Evolutionary conservation across 2,329 filamentous ascomycete species (phyloP).

Genomic region (Epichloe scottii): DNA sequence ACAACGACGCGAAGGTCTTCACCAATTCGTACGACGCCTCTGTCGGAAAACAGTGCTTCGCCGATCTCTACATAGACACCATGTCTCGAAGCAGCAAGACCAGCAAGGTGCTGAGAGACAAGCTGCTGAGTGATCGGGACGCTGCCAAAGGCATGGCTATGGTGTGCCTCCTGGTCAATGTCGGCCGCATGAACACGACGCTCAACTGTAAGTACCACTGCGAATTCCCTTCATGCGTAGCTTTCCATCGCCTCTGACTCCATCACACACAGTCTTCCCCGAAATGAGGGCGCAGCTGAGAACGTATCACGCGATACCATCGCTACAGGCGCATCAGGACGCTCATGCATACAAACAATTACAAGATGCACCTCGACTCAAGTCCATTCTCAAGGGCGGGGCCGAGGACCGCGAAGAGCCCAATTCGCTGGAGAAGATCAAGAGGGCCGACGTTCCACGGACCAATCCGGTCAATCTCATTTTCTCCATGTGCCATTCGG

Average conservation of each 20-base stretch:
- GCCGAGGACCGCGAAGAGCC: constrained; percentile 85
- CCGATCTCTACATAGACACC: constrained; percentile 94
- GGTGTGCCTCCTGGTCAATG: constrained; percentile 94
- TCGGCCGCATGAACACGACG: constrained; percentile 97
- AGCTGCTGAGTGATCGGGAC: constrained; percentile 80
- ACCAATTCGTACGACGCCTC: constrained; percentile 74
- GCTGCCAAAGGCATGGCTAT: constrained; percentile 98
- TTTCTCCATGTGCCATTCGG: constrained; percentile 83
- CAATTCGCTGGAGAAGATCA: constrained; percentile 71
- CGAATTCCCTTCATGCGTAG: neutral
- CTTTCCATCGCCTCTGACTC: neutral
- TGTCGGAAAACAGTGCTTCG: constrained; percentile 62
- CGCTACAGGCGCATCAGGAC: constrained; percentile 87
- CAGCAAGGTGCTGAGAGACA: constrained; percentile 95
- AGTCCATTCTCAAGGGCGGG: constrained; percentile 93
- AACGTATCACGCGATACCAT: constrained; percentile 96
- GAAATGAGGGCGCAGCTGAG: constrained; percentile 97
- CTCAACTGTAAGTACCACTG: constrained; percentile 64
- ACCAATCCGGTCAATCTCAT: constrained; percentile 97
- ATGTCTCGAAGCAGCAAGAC: constrained; percentile 99
- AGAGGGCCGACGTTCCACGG: constrained; percentile 47
- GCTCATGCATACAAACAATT: constrained; percentile 95
- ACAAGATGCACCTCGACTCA: constrained; percentile 88
- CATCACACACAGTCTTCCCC: constrained; percentile 62
- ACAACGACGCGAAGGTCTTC: constrained; percentile 64